Conservation (phyloP, 1,284 basidiomycete genomes). For the Tilletia setariae region DNA sequence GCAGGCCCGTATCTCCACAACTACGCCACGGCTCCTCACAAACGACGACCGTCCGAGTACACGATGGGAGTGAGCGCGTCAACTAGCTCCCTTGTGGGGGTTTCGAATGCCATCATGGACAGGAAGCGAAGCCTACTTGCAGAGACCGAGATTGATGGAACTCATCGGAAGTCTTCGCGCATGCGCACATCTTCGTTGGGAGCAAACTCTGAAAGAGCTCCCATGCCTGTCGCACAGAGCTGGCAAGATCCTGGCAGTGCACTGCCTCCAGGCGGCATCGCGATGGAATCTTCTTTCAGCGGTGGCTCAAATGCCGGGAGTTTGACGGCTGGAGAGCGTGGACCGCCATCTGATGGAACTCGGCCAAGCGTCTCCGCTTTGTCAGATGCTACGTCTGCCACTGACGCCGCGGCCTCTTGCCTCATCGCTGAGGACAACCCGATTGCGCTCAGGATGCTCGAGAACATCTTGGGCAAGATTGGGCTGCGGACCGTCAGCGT, state of each 20-base stretch:
- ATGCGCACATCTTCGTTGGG: slow-evolving; percentile 76
- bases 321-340: neutral
- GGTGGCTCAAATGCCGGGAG: neutral
- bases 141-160: slow-evolving; percentile 56
- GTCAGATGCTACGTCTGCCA: slow-evolving; percentile 7
- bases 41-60: slow-evolving; percentile 75
- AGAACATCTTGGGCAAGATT: slow-evolving; percentile 82
- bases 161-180: slow-evolving; percentile 69
- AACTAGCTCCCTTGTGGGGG: slow-evolving; percentile 5
- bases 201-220: neutral
- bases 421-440: slow-evolving; percentile 96
- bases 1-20: slow-evolving; percentile 3
- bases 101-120: slow-evolving; percentile 29
- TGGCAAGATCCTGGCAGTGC: slow-evolving; percentile 13
- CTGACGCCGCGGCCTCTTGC: slow-evolving; percentile 67
- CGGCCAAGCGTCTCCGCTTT: neutral
- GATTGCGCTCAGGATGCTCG: slow-evolving; percentile 63
- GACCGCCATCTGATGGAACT: neutral
- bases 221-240: neutral
- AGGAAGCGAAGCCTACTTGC: slow-evolving; percentile 54
- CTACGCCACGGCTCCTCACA: slow-evolving; percentile 60
- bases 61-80: slow-evolving; percentile 15
- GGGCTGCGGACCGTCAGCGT: slow-evolving; percentile 90
- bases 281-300: slow-evolving; percentile 20
- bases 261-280: slow-evolving; percentile 34